phyloP scores from a whole-genome alignment of 1,284 basidiomycete species.

The Ganoderma sinense region DNA sequence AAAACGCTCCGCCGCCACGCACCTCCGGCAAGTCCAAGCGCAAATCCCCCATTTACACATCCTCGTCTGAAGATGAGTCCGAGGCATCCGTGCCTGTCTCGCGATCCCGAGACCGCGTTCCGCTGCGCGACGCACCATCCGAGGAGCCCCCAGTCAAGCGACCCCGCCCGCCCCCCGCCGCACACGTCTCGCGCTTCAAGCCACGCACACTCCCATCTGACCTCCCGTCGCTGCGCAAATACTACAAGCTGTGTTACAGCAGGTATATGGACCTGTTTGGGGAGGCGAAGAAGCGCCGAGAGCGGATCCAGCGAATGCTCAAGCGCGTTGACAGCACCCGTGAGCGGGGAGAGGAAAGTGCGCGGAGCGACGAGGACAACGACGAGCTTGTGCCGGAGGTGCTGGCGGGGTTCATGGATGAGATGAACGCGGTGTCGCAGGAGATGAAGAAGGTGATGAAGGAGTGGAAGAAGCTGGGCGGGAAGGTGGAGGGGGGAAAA shows the following conservation, averaged over 20 bases:
- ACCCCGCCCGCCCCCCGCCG: constrained; percentile 9
- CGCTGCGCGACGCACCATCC: constrained; percentile 4
- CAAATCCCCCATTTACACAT: constrained; percentile 58
- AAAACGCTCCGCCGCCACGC: constrained; percentile 17
- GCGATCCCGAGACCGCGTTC: constrained; percentile 5
- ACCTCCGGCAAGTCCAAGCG: constrained; percentile 35
- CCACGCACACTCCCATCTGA: constrained; percentile 52
- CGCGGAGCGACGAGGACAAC: constrained; percentile 50
- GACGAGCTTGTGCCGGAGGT: constrained; percentile 64
- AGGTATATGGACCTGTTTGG: constrained; percentile 57
- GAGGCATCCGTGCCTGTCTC: constrained; percentile 27
- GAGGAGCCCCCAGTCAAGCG: constrained; percentile 29
- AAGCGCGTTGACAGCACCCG: constrained; percentile 40
- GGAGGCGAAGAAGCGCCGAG: constrained; percentile 54
- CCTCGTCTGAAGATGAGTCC: constrained; percentile 66
- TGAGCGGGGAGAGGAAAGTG: constrained; percentile 41
- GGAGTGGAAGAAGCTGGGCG: constrained; percentile 22
- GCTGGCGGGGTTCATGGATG: constrained; percentile 48
- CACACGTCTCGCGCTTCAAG: constrained; percentile 29
- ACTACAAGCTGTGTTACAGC: constrained; percentile 58
- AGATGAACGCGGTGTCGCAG: constrained; percentile 25
- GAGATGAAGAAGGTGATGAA: constrained; percentile 31
- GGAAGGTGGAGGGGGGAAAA: constrained; percentile 8
- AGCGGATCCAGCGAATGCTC: constrained; percentile 53
- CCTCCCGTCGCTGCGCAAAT: constrained; percentile 54